Conservation (phyloP, 2,329 filamentous ascomycete genomes). For the Penicillium rolfsii region DNA sequence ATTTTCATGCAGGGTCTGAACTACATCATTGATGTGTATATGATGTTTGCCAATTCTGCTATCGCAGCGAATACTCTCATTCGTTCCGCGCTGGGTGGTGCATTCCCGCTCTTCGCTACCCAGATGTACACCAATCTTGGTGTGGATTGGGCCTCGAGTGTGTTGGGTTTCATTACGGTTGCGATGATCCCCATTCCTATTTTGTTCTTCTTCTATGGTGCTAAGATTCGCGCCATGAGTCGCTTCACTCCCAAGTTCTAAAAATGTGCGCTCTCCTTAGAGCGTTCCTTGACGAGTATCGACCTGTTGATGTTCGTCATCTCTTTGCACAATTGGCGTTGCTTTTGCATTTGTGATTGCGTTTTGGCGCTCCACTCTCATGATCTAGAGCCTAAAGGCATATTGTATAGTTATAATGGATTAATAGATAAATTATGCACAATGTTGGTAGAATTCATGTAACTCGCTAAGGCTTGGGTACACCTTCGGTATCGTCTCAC, state of each 20-base stretch:
- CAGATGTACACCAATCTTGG: conserved; percentile 45
- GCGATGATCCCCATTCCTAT: conserved; percentile 53
- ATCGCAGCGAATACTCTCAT: conserved; percentile 46
- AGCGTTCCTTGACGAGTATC: neutral
- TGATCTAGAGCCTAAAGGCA: conserved; percentile 14
- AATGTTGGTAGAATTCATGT: neutral
- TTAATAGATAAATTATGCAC: neutral
- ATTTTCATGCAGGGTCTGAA: conserved; percentile 50
- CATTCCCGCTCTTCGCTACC: conserved; percentile 39
- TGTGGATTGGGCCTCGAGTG: conserved; percentile 45
- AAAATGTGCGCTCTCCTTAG: neutral
- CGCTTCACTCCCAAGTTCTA: conserved; percentile 32
- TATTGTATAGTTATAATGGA: conserved; percentile 11
- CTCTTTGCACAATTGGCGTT: conserved; percentile 2
- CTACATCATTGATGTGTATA: conserved; percentile 50
- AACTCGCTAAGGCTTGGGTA: too few relatives aligned
- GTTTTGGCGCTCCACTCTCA: conserved; percentile 11
- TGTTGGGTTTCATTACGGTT: conserved; percentile 44
- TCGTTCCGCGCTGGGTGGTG: conserved; percentile 40
- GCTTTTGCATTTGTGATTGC: neutral
- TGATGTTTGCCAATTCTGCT: conserved; percentile 45
- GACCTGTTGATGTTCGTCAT: neutral
- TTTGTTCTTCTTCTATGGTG: conserved; percentile 54
- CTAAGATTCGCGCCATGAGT: conserved; percentile 43
- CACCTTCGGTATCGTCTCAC: too few relatives aligned